Percentiles rank a stretch among this genome's conserved stretches.
Conservation (phyloP, 208 protist genomes). For the Naegleria gruberi region DNA sequence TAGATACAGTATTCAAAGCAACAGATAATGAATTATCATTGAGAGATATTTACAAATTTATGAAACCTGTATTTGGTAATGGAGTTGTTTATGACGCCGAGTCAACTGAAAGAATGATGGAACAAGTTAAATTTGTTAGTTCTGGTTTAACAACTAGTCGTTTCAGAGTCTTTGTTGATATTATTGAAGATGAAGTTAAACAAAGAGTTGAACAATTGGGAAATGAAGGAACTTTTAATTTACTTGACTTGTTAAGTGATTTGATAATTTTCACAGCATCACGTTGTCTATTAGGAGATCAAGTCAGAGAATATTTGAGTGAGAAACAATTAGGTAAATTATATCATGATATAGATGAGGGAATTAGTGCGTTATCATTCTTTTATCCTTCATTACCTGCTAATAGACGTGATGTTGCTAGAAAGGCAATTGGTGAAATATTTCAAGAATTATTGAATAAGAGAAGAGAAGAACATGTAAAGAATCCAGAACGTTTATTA, state of each 20-base stretch:
- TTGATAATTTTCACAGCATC: conserved; percentile 78
- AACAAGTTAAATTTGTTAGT: conserved; percentile 16
- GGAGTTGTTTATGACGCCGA: conserved; percentile 19
- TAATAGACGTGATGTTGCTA: not conserved
- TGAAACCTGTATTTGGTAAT: conserved; percentile 15
- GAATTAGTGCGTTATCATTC: conserved; percentile 34
- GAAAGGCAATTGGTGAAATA: not conserved
- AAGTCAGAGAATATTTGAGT: conserved; percentile 67
- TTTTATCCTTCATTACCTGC: conserved; percentile 34
- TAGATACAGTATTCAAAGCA: not conserved
- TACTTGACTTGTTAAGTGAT: not conserved
- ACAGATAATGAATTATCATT: not conserved
- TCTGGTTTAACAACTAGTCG: not conserved
- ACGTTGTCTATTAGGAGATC: conserved; percentile 74
- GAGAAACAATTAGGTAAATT: conserved; percentile 58
- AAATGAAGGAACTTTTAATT: not conserved
- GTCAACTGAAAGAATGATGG: not conserved
- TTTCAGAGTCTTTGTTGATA: not conserved
- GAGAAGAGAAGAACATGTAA: conserved; percentile 61
- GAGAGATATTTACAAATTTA: conserved; percentile 15
- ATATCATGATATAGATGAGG: conserved; percentile 41
- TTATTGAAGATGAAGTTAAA: conserved; percentile 1
- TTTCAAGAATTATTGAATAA: conserved; percentile 30
- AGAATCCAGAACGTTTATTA: no score
- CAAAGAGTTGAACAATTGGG: not conserved